These are phyloP conservation scores for Zea luxurians DNA, from an alignment of 176 grass and related monocot species.

Conservation along the genomic window DNA sequence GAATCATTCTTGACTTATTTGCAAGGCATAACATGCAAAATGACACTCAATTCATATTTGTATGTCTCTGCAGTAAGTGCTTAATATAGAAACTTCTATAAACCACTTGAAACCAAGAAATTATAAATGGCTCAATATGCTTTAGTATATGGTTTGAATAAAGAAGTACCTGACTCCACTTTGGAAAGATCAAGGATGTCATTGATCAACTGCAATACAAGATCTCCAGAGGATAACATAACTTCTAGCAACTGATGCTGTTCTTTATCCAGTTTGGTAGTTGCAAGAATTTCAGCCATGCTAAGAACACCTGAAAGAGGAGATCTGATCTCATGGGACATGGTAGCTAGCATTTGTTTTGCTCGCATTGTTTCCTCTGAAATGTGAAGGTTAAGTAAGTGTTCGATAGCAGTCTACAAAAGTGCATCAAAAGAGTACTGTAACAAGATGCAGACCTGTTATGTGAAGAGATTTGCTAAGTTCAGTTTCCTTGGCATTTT, in stretches of 20 bases:
- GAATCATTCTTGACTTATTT: slow-evolving; percentile 25
- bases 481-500: slow-evolving; percentile 94
- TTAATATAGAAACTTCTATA: slow-evolving; percentile 13
- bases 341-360: slow-evolving; percentile 95
- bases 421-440: slow-evolving; percentile 12
- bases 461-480: slow-evolving; percentile 85
- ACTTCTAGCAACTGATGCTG: slow-evolving; percentile 87
- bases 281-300: slow-evolving; percentile 88
- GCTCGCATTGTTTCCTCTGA: slow-evolving; percentile 96
- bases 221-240: slow-evolving; percentile 96
- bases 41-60: not conserved
- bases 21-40: not conserved
- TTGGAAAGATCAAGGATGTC: slow-evolving; percentile 99
- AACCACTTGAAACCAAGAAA: slow-evolving; percentile 22
- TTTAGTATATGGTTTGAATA: slow-evolving; percentile 38
- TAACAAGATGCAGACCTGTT: slow-evolving; percentile 60
- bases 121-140: slow-evolving; percentile 2
- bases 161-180: slow-evolving; percentile 85
- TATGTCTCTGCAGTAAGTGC: slow-evolving; percentile 5
- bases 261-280: slow-evolving; percentile 71
- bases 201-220: slow-evolving; percentile 91
- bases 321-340: slow-evolving; percentile 99
- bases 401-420: slow-evolving; percentile 25
- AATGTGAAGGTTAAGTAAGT: slow-evolving; percentile 22
- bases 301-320: slow-evolving; percentile 89